Evolutionary conservation across 2,329 filamentous ascomycete species (phyloP), one percentile per base, ranked within the genome.

Genomic region (Uncinocarpus reesii): DNA sequence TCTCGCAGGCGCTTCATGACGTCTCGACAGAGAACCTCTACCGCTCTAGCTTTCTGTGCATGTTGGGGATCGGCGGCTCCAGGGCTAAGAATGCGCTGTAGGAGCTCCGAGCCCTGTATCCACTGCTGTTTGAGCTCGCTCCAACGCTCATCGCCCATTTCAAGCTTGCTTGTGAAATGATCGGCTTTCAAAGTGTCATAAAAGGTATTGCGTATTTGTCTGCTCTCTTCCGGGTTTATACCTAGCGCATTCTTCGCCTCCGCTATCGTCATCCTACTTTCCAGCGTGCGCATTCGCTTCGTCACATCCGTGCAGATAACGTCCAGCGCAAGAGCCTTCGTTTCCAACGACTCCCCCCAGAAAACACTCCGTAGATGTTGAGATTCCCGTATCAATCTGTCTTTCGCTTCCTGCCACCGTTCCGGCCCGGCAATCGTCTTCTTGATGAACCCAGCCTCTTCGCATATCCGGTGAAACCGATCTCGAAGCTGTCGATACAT

Each of bases 281-380:
- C 77, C 49, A 79, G 62, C 10, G 70, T 78, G 57, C 86, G 78
- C 71, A 89, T 81, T 16, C 83, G 74, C 65, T 92, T 92, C 1
- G 84, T 89, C 24, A 90, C 83, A 65, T 90, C 85, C 23, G 79
- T 83, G 59, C 84, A 88, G 20, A 93, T 81, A 38, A 87, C 77
- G 61, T 93, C 86, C 4, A 93, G 69, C 0, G 85, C 84, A 38
- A 86, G 71, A 31, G 74, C 74, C 60, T 81, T 84, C 35, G 73
- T 70, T 36, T 83, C 79, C 13, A 76, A 63, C 18, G 2, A 75
- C 73, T 78, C 73, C 5, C 72, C 63, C 67, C 75, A 79, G 58
- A 87, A 79, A 21, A 79, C 70, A 2, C 68, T 66, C 52, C 80
- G 76, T 13, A 93, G 69, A 55, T 84, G 80, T 11, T 73, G 66